Percentiles rank a stretch among this genome's conserved stretches.
Conservation (phyloP, 2,329 filamentous ascomycete species). For the Colletotrichum tamarilloi region DNA sequence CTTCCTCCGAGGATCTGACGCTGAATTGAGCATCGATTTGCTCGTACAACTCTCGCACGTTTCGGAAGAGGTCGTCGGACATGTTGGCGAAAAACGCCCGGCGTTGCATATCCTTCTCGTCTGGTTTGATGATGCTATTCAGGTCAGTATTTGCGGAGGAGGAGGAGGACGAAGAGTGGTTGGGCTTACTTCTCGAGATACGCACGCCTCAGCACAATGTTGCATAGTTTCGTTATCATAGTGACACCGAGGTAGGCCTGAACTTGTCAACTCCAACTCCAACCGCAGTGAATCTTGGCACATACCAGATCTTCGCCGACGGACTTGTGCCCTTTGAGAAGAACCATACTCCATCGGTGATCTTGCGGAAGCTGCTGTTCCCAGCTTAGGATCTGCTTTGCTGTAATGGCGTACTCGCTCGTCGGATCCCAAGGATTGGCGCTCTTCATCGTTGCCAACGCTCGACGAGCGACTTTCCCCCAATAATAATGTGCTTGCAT, state of each 20-base stretch:
- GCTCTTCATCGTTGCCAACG: constrained; percentile 56
- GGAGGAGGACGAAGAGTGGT: too few relatives aligned
- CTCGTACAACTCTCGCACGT: constrained; percentile 59
- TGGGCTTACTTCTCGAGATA: constrained; percentile 60
- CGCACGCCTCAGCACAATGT: constrained; percentile 66
- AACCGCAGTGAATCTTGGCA: not conserved
- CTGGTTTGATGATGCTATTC: constrained; percentile 55
- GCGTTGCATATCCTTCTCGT: constrained; percentile 50
- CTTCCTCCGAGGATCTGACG: constrained; percentile 56
- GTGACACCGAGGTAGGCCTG: constrained; percentile 67
- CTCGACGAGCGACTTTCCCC: constrained; percentile 62
- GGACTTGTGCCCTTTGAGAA: constrained; percentile 58
- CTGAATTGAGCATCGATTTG: constrained; percentile 64
- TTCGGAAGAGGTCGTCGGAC: constrained; percentile 59
- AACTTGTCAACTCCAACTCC: constrained; percentile 16
- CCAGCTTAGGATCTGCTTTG: constrained; percentile 57
- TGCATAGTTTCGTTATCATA: constrained; percentile 66
- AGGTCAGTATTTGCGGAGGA: not conserved
- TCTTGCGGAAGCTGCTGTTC: constrained; percentile 58
- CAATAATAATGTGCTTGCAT: constrained; percentile 67
- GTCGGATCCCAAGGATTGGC: constrained; percentile 57
- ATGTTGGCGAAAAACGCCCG: constrained; percentile 56
- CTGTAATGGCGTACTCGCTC: constrained; percentile 60
- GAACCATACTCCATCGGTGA: constrained; percentile 57
- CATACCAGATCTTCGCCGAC: constrained; percentile 62